Evolutionary conservation across 805 yeast genomes (phyloP).

Genomic region (Saccharomycopsis sp.): DNA sequence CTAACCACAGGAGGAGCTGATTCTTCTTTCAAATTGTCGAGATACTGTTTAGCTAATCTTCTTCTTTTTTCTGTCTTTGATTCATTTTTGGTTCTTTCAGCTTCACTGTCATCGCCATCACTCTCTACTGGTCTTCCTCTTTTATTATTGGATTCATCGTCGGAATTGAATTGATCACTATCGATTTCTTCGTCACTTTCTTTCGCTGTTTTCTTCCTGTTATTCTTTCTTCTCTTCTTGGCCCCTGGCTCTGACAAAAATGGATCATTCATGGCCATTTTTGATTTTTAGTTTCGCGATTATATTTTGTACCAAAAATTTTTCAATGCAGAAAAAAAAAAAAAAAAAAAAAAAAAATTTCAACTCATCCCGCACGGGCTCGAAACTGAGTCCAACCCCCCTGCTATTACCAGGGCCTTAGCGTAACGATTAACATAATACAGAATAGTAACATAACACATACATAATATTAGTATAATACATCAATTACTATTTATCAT

Average conservation of each 20-base stretch:
- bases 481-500: too few species aligned
- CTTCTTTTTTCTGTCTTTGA: conserved; percentile 90
- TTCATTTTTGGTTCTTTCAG: conserved; percentile 74
- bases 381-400: too few species aligned
- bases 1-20: conserved; percentile 23
- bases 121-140: conserved; percentile 34
- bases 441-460: too few species aligned
- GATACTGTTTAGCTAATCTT: conserved; percentile 86
- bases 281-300: too few species aligned
- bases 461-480: too few species aligned
- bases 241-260: conserved; percentile 55
- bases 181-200: conserved; percentile 49
- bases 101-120: conserved; percentile 34
- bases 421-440: too few species aligned
- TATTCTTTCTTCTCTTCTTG: conserved; percentile 28
- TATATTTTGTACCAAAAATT: too few species aligned
- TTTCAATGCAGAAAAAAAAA: too few species aligned
- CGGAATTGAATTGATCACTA: conserved; percentile 32
- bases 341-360: too few species aligned
- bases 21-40: conserved; percentile 68
- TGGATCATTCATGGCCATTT: conserved; percentile 49
- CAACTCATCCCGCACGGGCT: too few species aligned
- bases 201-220: conserved; percentile 20
- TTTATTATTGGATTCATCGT: conserved; percentile 24
- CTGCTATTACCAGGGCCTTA: too few species aligned